phyloP scores from a whole-genome alignment of 1,139 yeast genomes.

The Hansenula sp. region DNA sequence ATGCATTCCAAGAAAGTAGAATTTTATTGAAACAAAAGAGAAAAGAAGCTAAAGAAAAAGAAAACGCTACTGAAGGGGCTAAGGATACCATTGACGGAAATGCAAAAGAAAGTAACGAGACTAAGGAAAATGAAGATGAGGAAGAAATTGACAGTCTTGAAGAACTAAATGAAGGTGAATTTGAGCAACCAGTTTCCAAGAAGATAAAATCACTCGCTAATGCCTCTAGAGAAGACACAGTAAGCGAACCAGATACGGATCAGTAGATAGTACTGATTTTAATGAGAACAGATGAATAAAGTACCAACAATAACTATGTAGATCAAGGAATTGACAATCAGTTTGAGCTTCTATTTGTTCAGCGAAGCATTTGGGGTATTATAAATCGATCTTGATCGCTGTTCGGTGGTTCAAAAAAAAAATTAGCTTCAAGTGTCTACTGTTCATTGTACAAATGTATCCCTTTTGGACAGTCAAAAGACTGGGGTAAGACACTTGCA shows the following conservation, averaged over 20 bases:
- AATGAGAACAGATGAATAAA: background rate
- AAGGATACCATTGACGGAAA: conserved; percentile 11
- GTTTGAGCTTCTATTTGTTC: too few relatives aligned
- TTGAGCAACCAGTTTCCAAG: conserved; percentile 10
- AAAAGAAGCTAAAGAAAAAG: conserved; percentile 23
- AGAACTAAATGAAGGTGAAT: conserved; percentile 1
- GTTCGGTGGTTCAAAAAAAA: too few relatives aligned
- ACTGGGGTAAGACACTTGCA: too few relatives aligned
- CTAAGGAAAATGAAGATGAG: conserved; percentile 13
- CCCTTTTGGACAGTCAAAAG: too few relatives aligned
- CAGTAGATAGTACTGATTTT: background rate
- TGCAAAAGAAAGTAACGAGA: conserved; percentile 15
- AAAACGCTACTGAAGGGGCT: conserved; percentile 10
- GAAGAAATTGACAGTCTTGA: background rate
- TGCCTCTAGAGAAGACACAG: conserved; percentile 1
- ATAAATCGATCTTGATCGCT: too few relatives aligned
- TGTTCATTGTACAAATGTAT: too few relatives aligned
- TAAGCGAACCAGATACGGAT: conserved; percentile 4
- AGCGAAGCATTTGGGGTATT: too few relatives aligned
- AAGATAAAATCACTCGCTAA: conserved; percentile 5
- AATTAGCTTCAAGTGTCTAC: too few relatives aligned
- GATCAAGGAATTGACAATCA: too few relatives aligned
- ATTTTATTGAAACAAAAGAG: conserved; percentile 31
- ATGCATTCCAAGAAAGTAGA: conserved; percentile 38
- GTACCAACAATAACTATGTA: too few relatives aligned